phyloP scores from a whole-genome alignment of 164 flowering plant species.

The Piper longum region DNA sequence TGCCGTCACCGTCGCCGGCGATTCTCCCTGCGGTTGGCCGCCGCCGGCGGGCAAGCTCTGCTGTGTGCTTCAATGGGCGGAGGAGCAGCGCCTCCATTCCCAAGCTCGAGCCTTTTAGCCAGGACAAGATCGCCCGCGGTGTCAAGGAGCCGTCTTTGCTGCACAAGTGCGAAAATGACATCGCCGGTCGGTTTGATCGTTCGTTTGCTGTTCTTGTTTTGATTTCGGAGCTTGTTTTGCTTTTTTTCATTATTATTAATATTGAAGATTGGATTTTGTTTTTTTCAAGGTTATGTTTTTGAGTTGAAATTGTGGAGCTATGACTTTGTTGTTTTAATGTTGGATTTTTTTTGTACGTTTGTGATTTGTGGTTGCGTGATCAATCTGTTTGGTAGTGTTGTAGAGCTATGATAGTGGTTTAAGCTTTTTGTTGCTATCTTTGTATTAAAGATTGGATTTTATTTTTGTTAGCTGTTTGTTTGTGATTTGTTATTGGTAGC shows the following conservation, averaged over 20 bases:
- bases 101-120: constrained; percentile 72
- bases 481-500: too few species aligned
- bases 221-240: background rate
- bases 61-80: constrained; percentile 27
- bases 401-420: too few species aligned
- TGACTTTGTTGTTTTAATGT: too few species aligned
- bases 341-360: too few species aligned
- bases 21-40: constrained; percentile 15
- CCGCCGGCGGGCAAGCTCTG: constrained; percentile 6
- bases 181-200: constrained; percentile 27
- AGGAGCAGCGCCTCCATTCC: constrained; percentile 40
- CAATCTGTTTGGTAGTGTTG: too few species aligned
- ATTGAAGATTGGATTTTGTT: background rate
- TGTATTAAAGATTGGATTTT: too few species aligned
- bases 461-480: too few species aligned
- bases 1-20: constrained; percentile 14
- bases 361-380: too few species aligned
- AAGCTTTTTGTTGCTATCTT: too few species aligned
- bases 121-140: constrained; percentile 45
- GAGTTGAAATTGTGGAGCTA: too few species aligned
- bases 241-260: background rate
- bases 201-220: background rate
- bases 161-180: constrained; percentile 47
- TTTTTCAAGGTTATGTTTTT: background rate
- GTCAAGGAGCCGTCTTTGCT: constrained; percentile 60